Conservation (phyloP, 129 eudicot species). For the Tagetes patula region DNA sequence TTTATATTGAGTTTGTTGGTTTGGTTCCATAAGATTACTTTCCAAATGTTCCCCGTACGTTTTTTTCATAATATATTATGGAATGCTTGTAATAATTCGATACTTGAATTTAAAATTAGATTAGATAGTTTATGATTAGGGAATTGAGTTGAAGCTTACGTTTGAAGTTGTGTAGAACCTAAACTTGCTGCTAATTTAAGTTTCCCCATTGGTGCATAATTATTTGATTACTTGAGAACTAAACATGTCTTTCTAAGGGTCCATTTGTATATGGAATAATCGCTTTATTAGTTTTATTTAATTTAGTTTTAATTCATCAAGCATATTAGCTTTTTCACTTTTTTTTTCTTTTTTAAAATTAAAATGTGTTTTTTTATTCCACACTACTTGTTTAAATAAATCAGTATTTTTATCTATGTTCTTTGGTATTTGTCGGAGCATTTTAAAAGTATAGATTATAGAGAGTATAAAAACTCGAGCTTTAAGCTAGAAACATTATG, state of each 20-base stretch:
- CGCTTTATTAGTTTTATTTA: conserved; percentile 13
- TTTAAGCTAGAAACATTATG: not conserved
- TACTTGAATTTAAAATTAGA: not conserved
- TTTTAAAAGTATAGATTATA: too few relatives aligned
- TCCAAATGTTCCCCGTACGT: not conserved
- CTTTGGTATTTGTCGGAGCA: not conserved
- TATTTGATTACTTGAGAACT: conserved; percentile 22
- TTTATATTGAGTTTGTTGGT: not conserved
- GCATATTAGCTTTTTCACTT: conserved; percentile 3
- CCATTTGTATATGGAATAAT: conserved; percentile 2
- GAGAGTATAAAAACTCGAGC: not conserved
- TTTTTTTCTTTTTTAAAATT: not conserved
- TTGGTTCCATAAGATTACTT: not conserved
- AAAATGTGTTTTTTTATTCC: not conserved
- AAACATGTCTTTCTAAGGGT: conserved; percentile 22
- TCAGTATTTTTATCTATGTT: not conserved
- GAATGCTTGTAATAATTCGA: not conserved
- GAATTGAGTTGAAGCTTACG: conserved; percentile 22
- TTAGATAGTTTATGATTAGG: not conserved
- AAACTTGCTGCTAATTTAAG: conserved; percentile 37
- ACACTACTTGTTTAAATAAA: not conserved
- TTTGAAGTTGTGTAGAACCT: conserved; percentile 27
- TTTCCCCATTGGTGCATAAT: conserved; percentile 22
- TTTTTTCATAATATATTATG: not conserved
- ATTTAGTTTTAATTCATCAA: conserved; percentile 6